A percentile compares a stretch with the other conserved stretches of the same genome.
phyloP scores from a whole-genome alignment of 306 rosid genomes.

The Lathyrus oleraceus region DNA sequence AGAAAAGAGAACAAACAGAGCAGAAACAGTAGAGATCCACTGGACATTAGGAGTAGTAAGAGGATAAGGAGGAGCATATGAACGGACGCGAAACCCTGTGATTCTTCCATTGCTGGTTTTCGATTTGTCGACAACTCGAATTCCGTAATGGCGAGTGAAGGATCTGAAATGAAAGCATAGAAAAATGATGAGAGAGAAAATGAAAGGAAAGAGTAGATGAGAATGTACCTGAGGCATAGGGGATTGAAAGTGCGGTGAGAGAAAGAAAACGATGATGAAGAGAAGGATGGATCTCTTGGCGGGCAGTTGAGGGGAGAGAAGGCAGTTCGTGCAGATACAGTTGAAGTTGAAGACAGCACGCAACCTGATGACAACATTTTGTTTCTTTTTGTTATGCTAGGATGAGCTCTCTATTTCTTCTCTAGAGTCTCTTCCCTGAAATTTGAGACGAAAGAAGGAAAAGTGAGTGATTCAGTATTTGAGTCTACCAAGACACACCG shows the following conservation, averaged over 20 bases:
- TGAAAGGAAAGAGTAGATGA: neutral
- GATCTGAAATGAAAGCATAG: conserved; percentile 36
- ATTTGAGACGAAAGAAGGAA: neutral
- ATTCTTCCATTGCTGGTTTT: conserved; percentile 7
- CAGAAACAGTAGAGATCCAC: conserved; percentile 62
- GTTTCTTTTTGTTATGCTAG: neutral
- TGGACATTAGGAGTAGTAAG: conserved; percentile 55
- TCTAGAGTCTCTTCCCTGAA: neutral
- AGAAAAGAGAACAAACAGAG: conserved; percentile 43
- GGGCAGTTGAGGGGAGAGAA: conserved; percentile 18
- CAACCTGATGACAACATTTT: conserved; percentile 29
- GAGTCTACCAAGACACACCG: neutral
- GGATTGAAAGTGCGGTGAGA: conserved; percentile 38
- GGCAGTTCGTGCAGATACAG: neutral
- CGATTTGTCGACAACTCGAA: conserved; percentile 24
- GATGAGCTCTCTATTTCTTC: neutral
- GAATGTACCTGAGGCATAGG: neutral
- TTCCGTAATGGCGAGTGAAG: conserved; percentile 33
- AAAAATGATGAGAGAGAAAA: neutral
- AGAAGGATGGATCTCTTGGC: neutral
- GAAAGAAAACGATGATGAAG: conserved; percentile 15
- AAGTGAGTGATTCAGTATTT: neutral
- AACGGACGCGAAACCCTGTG: conserved; percentile 44
- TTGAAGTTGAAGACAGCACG: conserved; percentile 8
- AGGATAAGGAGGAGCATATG: conserved; percentile 58